Conservation (phyloP, 2,329 filamentous ascomycete species). For the Cordyceps cicadae region DNA sequence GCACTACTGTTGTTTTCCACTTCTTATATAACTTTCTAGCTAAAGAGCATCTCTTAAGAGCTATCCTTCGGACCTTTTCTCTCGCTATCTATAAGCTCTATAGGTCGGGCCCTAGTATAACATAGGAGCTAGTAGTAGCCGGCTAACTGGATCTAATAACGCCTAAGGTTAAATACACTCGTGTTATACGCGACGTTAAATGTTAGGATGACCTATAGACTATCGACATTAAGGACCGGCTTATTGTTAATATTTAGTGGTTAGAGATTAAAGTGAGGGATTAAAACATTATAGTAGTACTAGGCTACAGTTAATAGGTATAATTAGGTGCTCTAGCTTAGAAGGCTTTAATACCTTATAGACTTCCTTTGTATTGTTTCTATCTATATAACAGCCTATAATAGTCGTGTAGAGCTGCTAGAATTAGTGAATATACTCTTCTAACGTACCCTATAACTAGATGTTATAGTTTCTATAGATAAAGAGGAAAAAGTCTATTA, state of each 20-base stretch:
- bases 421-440: conserved; percentile 20
- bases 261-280: conserved; percentile 18
- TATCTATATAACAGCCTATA: conserved; percentile 17
- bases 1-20: neutral
- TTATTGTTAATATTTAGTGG: conserved; percentile 19
- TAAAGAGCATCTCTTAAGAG: conserved; percentile 19
- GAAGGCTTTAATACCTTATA: conserved; percentile 18
- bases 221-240: conserved; percentile 17
- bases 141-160: conserved; percentile 18
- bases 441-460: neutral
- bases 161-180: conserved; percentile 17
- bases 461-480: neutral
- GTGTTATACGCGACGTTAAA: conserved; percentile 25
- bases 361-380: conserved; percentile 20
- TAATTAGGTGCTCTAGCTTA: neutral
- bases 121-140: conserved; percentile 21
- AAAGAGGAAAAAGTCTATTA: neutral
- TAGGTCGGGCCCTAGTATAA: conserved; percentile 21
- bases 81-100: conserved; percentile 23
- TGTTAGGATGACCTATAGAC: conserved; percentile 17
- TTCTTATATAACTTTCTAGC: conserved; percentile 17
- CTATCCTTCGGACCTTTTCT: conserved; percentile 20
- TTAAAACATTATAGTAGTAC: conserved; percentile 17
- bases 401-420: conserved; percentile 18
- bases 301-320: conserved; percentile 13